Base-by-base conservation (phyloP, 2,329 filamentous ascomycete genomes). In the Fusarium hostae region DNA sequence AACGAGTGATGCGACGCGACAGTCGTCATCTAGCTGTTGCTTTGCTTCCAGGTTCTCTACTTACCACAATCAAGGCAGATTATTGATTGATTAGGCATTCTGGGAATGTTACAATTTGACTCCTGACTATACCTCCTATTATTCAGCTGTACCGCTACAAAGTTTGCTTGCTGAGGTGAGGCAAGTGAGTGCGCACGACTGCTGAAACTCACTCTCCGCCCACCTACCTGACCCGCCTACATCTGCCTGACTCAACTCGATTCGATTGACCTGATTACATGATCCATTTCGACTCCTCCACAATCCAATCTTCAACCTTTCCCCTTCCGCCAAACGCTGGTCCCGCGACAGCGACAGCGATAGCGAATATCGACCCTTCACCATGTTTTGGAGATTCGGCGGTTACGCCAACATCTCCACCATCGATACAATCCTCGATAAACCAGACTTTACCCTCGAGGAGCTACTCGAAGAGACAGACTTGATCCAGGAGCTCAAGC, bases 341-440 rank as follows among this genome's bases (percentile, higher is more conserved):
- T 78, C 78, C 76, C 77, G 78, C 77, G 66, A 61, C 64, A 75
- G 76, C 77, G 66, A 65, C 66, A 76, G 76, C 78, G 76, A 80
- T 75, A 79, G 77, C 73, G 78, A 78, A 76, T 77, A 68, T 72
- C 77, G 75, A 70, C 61, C 77, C 78, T 81, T 79, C 91, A 95
- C 83, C 86, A 99, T 99, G 96, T 99, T 99, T 85, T 99, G 96
- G 96, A 92, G 95, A 85, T 99, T 98, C 88, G 95, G 96, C 88
- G 94, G 94, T 80, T 98, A 98, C 88, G 94, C 95, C 87, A 97
- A 94, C 88, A 92, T 97, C 84, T 98, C 95, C 78, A 92, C 95
- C 80, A 94, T 99, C 83, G 96, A 98, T 84, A 94, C 92, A 76
- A 93, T 99, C 79, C 94, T 99, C 81, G 96, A 99, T 81, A 97